Percentiles rank a stretch among this genome's conserved stretches.
Conservation (phyloP, 441 rosid species). For the Euphorbia schlechtendalii region DNA sequence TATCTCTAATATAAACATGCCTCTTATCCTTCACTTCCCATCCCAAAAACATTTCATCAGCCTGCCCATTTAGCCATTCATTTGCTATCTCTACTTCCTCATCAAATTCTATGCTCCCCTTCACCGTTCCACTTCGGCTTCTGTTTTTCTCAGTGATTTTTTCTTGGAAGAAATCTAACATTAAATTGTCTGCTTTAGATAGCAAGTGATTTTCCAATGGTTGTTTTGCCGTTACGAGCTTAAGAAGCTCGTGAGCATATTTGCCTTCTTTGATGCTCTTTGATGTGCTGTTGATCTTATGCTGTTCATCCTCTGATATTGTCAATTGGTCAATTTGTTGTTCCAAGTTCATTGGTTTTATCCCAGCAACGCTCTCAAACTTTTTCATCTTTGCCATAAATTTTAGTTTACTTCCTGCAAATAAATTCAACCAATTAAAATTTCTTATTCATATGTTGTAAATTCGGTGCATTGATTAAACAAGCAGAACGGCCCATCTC, state of each 20-base stretch:
- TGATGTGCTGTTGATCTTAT: background rate
- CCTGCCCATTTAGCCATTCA: conserved; percentile 51
- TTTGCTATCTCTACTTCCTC: conserved; percentile 24
- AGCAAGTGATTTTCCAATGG: background rate
- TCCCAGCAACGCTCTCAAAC: conserved; percentile 26
- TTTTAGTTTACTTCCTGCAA: conserved; percentile 38
- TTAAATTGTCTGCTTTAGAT: conserved; percentile 23
- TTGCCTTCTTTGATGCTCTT: conserved; percentile 9
- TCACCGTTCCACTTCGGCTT: too few species aligned
- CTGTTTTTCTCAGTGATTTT: conserved; percentile 15
- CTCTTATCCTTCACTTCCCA: conserved; percentile 55
- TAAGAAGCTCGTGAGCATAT: conserved; percentile 22
- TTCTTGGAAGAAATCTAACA: conserved; percentile 42
- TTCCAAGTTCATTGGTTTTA: conserved; percentile 45
- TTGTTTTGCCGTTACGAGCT: conserved; percentile 15
- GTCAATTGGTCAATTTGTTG: conserved; percentile 27
- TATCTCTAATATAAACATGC: conserved; percentile 36
- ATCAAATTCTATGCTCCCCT: conserved; percentile 2
- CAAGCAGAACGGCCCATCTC: too few species aligned
- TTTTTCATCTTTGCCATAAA: conserved; percentile 22
- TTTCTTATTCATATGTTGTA: too few species aligned
- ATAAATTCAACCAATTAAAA: too few species aligned
- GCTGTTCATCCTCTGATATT: conserved; percentile 10
- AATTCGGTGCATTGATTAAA: background rate
- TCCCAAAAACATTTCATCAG: conserved; percentile 37